These are phyloP conservation scores for Penicillium bovifimosum DNA, from an alignment of 495 filamentous ascomycete species.

Conservation along the genomic window DNA sequence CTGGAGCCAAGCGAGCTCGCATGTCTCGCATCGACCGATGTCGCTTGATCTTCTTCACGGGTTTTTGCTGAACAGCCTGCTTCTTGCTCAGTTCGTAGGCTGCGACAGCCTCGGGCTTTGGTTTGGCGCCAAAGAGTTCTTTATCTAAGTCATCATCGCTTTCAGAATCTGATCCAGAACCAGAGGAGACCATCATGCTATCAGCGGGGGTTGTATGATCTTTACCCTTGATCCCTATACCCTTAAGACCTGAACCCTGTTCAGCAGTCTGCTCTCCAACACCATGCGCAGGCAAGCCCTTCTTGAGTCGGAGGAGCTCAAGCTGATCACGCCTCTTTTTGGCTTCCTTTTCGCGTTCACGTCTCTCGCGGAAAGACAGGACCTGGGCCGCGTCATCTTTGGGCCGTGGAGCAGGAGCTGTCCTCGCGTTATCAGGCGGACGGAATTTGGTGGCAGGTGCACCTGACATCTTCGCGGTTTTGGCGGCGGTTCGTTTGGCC, in stretches of 20 bases:
- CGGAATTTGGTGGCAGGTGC: constrained; percentile 5
- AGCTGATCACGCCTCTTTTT: constrained; percentile 66
- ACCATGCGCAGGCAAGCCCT: constrained; percentile 44
- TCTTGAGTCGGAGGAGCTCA: constrained; percentile 59
- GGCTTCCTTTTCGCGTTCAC: constrained; percentile 66
- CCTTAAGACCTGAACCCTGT: constrained; percentile 72
- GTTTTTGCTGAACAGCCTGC: constrained; percentile 50
- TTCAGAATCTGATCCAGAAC: constrained; percentile 69
- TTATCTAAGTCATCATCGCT: constrained; percentile 61
- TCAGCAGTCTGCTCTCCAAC: constrained; percentile 56
- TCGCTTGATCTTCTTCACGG: constrained; percentile 74
- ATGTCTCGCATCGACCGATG: constrained; percentile 81
- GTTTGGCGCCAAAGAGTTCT: constrained; percentile 52
- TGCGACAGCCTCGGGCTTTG: constrained; percentile 42
- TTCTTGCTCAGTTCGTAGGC: constrained; percentile 53
- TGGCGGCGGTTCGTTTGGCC: constrained; percentile 32
- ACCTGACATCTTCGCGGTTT: constrained; percentile 31
- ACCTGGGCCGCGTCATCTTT: constrained; percentile 32
- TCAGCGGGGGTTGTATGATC: constrained; percentile 65
- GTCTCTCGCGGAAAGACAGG: constrained; percentile 59
- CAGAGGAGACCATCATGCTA: constrained; percentile 80
- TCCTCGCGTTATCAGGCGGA: constrained; percentile 23
- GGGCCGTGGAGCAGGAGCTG: constrained; percentile 26
- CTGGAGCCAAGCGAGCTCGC: constrained; percentile 84
- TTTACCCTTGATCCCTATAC: constrained; percentile 74